Evolutionary conservation across 2,329 filamentous ascomycete species (phyloP), one percentile per base, ranked within the genome.

Genomic region (Elsinoe ampelina): DNA sequence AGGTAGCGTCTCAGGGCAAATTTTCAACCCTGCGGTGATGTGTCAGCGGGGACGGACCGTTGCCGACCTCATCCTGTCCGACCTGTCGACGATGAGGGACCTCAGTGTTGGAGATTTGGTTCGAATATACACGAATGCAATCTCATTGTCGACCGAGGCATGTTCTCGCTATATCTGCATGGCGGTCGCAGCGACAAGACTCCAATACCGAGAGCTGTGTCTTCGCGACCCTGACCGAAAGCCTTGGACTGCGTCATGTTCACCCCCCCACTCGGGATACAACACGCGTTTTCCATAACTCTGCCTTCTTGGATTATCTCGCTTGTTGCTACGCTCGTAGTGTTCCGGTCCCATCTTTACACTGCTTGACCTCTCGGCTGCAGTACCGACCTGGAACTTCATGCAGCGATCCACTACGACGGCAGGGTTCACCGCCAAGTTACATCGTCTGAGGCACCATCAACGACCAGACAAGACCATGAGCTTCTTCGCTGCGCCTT

Each of bases 401-500:
- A 39, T 39, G n/a, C 45, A 15, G 26, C 30, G 17, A 10, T 30
- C 45, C 30, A 5, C 41, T 22, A 12, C 19, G 11, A 17, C 30
- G 11, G 41, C 19, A 20, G 41, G 41, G 41, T 45, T n/a, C 11
- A 26, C 13, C 20, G 20, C 26, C 19, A 22, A 42, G 41, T 30
- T 30, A 20, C 17, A 12, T 17, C 26, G 41, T 26, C 45, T 50
- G 45, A 30, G 45, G 45, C 15, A 17, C 45, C 45, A 35, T 35
- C 13, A 35, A 17, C 26, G 45, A 34, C 30, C 45, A 50, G 15
- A 50, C 3, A 8, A n/a, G n/a, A 20, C 13, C 26, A 34, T 17
- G 45, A 50, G 45, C 45, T 34, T 34, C 7, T 30, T 50, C 30
- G 32, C 45, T 50, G 45, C 45, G 26, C 45, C 45, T 50, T 50